These are phyloP conservation scores for Mucor mucedo DNA, from an alignment of 371 early-diverging fungal species.

Conservation along the genomic window DNA sequence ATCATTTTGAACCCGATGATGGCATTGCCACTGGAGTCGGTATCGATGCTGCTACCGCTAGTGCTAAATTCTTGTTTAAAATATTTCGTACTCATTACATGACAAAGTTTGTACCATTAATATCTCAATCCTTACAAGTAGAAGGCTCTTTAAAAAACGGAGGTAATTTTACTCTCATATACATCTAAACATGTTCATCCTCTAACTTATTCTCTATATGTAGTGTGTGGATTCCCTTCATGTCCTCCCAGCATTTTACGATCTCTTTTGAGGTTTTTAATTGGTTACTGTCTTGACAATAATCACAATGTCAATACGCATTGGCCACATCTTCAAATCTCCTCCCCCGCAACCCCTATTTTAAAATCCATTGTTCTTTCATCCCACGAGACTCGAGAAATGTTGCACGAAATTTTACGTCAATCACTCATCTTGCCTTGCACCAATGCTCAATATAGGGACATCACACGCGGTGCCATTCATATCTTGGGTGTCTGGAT, in stretches of 20 bases:
- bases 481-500: constrained; percentile 79
- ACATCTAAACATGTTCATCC: neutral
- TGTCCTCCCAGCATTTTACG: constrained; percentile 81
- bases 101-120: constrained; percentile 72
- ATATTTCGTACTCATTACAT: constrained; percentile 70
- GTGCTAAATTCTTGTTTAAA: constrained; percentile 74
- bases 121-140: constrained; percentile 50
- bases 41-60: constrained; percentile 70
- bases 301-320: constrained; percentile 29
- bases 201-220: neutral
- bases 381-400: constrained; percentile 70
- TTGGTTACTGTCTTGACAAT: constrained; percentile 66
- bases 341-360: constrained; percentile 72
- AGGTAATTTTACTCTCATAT: constrained; percentile 33
- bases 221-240: constrained; percentile 61
- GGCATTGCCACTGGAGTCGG: constrained; percentile 71
- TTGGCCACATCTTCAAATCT: constrained; percentile 45
- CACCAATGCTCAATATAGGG: constrained; percentile 58
- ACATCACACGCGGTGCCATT: constrained; percentile 70
- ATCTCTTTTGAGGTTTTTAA: constrained; percentile 68
- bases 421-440: constrained; percentile 71
- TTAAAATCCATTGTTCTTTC: constrained; percentile 71
- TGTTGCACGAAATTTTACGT: constrained; percentile 77
- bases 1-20: constrained; percentile 61
- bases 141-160: constrained; percentile 43